Evolutionary conservation across 768 basidiomycete genomes (phyloP).

Genomic region (Pisolithus tinctorius): DNA sequence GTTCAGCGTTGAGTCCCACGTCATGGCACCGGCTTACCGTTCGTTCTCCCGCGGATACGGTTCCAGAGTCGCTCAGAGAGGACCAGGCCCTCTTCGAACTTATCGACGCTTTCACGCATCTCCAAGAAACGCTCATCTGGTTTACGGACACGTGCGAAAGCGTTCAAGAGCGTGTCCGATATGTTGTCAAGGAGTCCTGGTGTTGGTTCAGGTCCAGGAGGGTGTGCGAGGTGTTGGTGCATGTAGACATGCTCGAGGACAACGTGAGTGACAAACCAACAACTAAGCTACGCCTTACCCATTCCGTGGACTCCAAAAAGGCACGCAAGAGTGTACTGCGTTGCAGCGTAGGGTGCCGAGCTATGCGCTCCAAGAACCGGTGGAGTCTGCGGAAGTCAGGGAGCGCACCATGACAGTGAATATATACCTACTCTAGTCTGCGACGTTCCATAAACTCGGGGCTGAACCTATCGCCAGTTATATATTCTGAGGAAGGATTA

Average conservation of each 20-base stretch:
- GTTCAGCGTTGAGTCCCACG: constrained; percentile 70
- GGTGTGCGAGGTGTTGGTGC: constrained; percentile 93
- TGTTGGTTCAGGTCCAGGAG: constrained; percentile 74
- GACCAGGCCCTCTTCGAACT: constrained; percentile 91
- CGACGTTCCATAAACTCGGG: constrained; percentile 95
- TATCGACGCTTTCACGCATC: constrained; percentile 89
- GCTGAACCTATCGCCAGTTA: constrained; percentile 96
- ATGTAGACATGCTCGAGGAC: constrained; percentile 79
- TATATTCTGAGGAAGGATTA: constrained; percentile 61
- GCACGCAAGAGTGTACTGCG: constrained; percentile 86
- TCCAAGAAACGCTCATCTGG: constrained; percentile 92
- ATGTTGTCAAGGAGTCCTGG: constrained; percentile 88
- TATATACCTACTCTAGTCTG: constrained; percentile 64
- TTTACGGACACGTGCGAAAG: constrained; percentile 92
- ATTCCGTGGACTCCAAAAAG: constrained; percentile 97
- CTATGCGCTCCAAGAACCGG: constrained; percentile 83
- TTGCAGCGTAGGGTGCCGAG: constrained; percentile 92
- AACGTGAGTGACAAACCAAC: constrained; percentile 1
- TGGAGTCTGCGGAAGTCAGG: constrained; percentile 55
- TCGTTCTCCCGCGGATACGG: constrained; percentile 72
- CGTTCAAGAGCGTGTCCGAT: constrained; percentile 93
- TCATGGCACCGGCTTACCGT: constrained; percentile 56
- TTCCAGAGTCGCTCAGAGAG: constrained; percentile 77
- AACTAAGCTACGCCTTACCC: constrained; percentile 49
- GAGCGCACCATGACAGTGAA: neutral